Evolutionary conservation across 306 rosid species (phyloP).

Genomic region (Glycine soja): DNA sequence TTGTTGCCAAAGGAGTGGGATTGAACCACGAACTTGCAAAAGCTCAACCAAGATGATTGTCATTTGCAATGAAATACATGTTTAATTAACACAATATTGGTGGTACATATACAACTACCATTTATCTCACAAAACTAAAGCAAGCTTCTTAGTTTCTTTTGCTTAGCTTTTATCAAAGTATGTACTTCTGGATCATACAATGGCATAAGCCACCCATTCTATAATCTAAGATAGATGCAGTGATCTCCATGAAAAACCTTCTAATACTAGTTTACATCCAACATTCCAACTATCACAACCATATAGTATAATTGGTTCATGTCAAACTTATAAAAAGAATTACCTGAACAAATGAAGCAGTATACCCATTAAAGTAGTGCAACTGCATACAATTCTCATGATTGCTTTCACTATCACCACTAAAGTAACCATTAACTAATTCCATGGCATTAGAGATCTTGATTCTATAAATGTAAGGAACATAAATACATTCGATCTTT

Average conservation of each 20-base stretch:
- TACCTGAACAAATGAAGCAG: conserved; percentile 92
- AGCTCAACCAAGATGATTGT: conserved; percentile 42
- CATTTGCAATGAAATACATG: conserved; percentile 31
- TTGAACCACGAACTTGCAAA: conserved; percentile 90
- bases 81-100: too few relatives aligned
- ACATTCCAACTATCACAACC: too few relatives aligned
- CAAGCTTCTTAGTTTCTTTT: too few relatives aligned
- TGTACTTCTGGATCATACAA: conserved; percentile 28
- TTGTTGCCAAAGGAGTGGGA: conserved; percentile 95
- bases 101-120: too few relatives aligned
- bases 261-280: conserved; percentile 33
- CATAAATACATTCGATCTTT: too few relatives aligned
- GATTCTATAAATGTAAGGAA: too few relatives aligned
- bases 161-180: conserved; percentile 32
- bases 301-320: conserved; percentile 5
- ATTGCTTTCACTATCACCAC: conserved; percentile 45
- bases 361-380: conserved; percentile 60
- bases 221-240: conserved; percentile 19
- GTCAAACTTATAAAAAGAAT: conserved; percentile 33
- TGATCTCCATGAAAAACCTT: conserved; percentile 26
- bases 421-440: conserved; percentile 23
- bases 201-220: conserved; percentile 27
- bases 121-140: too few relatives aligned
- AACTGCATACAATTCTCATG: conserved; percentile 28
- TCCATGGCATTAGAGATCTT: too few relatives aligned